phyloP scores from a whole-genome alignment of 345 rosid genomes.

The Eutrema yunnanense region DNA sequence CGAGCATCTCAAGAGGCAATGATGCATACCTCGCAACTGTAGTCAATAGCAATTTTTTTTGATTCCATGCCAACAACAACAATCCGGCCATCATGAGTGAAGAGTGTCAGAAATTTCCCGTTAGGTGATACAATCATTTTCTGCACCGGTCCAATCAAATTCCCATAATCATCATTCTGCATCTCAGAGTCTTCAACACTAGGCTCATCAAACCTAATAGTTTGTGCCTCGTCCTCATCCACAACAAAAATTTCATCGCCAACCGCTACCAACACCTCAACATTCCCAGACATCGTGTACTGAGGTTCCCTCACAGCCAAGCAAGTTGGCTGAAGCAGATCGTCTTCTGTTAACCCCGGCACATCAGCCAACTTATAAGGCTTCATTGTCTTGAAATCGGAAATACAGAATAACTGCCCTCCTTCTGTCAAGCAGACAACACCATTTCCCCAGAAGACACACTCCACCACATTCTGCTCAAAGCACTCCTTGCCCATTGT shows the following conservation, averaged over 20 bases:
- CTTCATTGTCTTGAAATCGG: slow-evolving; percentile 64
- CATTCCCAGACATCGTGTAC: slow-evolving; percentile 78
- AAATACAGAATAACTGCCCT: slow-evolving; percentile 52
- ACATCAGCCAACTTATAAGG: slow-evolving; percentile 56
- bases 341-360: slow-evolving; percentile 45
- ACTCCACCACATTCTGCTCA: slow-evolving; percentile 87
- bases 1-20: slow-evolving; percentile 11
- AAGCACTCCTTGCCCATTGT: slow-evolving; percentile 81
- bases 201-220: slow-evolving; percentile 21
- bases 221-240: slow-evolving; percentile 79
- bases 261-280: slow-evolving; percentile 67
- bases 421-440: slow-evolving; percentile 85
- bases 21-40: slow-evolving; percentile 66
- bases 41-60: slow-evolving; percentile 43
- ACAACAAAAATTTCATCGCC: slow-evolving; percentile 53
- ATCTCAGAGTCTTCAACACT: slow-evolving; percentile 33
- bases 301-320: slow-evolving; percentile 86
- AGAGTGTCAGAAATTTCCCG: slow-evolving; percentile 75
- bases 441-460: slow-evolving; percentile 88
- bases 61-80: slow-evolving; percentile 59
- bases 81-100: slow-evolving; percentile 79
- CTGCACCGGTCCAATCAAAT: slow-evolving; percentile 57
- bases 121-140: slow-evolving; percentile 77
- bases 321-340: slow-evolving; percentile 46
- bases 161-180: slow-evolving; percentile 46